Evolutionary conservation across 1,284 basidiomycete species (phyloP).

Genomic region (Trametes hirsuta): DNA sequence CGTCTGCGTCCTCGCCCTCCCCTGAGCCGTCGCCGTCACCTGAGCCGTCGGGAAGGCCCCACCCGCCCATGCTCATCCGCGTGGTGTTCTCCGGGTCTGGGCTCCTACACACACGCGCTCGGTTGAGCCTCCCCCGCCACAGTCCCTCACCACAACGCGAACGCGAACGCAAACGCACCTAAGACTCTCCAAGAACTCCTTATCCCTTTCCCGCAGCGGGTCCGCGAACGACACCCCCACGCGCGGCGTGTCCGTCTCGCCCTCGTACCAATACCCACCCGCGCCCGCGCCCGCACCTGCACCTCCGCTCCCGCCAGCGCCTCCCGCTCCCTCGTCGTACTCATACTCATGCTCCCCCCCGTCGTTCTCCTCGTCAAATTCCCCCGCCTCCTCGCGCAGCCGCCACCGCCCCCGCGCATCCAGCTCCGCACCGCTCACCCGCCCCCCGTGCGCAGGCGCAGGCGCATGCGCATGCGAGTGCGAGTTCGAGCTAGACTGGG

Average conservation of each 20-base stretch:
- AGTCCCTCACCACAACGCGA: background rate
- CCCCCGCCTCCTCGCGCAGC: slow-evolving; percentile 35
- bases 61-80: slow-evolving; percentile 58
- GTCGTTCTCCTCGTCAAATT: slow-evolving; percentile 38
- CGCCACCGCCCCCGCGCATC: slow-evolving; percentile 20
- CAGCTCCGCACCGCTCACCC: slow-evolving; percentile 3
- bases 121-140: background rate
- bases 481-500: no score
- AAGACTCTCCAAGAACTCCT: slow-evolving; percentile 61
- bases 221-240: slow-evolving; percentile 38
- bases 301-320: slow-evolving; percentile 22
- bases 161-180: slow-evolving; percentile 37
- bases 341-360: background rate
- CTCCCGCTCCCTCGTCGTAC: slow-evolving; percentile 18
- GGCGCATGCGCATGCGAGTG: no score
- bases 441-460: background rate
- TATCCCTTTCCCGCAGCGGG: slow-evolving; percentile 49
- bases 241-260: slow-evolving; percentile 57
- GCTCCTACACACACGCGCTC: slow-evolving; percentile 39
- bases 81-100: slow-evolving; percentile 46
- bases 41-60: slow-evolving; percentile 55
- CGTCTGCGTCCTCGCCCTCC: slow-evolving; percentile 42
- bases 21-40: no score
- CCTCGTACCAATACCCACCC: slow-evolving; percentile 36
- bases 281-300: slow-evolving; percentile 19